Conservation (phyloP, 2,329 filamentous ascomycete genomes). For the Penicillium capsulatum region DNA sequence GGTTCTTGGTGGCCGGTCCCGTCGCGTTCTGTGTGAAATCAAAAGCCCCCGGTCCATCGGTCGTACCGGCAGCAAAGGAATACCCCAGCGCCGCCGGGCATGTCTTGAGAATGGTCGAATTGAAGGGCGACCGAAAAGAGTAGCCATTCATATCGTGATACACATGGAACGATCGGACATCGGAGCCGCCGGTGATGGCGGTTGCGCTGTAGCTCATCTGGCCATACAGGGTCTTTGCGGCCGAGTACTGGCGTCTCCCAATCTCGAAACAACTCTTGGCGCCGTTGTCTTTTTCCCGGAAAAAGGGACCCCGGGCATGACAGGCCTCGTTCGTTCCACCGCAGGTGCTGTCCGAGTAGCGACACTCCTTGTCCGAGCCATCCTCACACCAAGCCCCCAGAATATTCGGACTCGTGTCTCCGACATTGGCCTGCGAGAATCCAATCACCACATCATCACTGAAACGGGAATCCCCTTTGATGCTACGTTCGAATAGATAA, state of each 20-base stretch:
- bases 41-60: constrained; percentile 84
- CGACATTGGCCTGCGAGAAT: constrained; percentile 88
- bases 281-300: constrained; percentile 43
- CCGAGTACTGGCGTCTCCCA: constrained; percentile 44
- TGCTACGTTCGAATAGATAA: constrained; percentile 72
- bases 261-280: constrained; percentile 50
- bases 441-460: constrained; percentile 75
- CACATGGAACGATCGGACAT: constrained; percentile 77
- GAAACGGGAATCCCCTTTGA: constrained; percentile 52
- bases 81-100: constrained; percentile 87
- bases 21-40: constrained; percentile 89
- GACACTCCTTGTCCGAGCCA: constrained; percentile 57
- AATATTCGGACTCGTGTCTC: constrained; percentile 85
- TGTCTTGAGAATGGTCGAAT: constrained; percentile 61
- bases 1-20: constrained; percentile 65
- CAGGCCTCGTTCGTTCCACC: constrained; percentile 42
- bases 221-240: constrained; percentile 52
- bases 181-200: constrained; percentile 53
- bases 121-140: constrained; percentile 64
- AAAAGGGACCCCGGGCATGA: constrained; percentile 46
- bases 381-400: constrained; percentile 87
- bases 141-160: constrained; percentile 79
- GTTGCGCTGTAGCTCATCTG: constrained; percentile 43
- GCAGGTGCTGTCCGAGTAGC: constrained; percentile 74
- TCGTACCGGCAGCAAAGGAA: constrained; percentile 87